Base-by-base conservation (phyloP, 768 basidiomycete species). In the Lactarius quietus region DNA sequence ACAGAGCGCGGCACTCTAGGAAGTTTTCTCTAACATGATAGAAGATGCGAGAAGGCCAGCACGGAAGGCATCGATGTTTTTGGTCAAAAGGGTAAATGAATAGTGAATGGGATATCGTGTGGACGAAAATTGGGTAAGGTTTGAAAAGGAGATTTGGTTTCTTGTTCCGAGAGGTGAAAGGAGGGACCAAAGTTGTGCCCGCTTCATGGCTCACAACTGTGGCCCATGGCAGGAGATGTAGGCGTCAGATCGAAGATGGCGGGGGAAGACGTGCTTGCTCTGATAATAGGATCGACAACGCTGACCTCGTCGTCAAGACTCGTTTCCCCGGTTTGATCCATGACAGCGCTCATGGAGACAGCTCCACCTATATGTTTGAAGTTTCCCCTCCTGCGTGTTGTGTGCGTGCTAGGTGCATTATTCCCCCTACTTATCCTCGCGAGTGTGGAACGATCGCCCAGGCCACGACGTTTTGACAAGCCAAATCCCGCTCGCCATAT, bases 251-350 rank as follows among this genome's bases (percentile, higher is more conserved):
- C 64, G 45, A 68, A 66, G 38, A 48, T 48, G 23, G 67, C 67
- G n/a, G 67, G 67, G 23, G 67, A 68, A 28, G 67, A 68, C 29
- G 67, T 61, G 64, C 67, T 68, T 57, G 64, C 55, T 28, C 67
- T 60, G 64, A 68, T 48, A 36, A 41, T 59, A n/a, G 59, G 54
- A 29, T 61, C 64, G 9, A 33, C 43, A 29, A 41, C 20, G 41
- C 51, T 38, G 35, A 29, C 64, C 12, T 36, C 43, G 29, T 51
- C 26, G 20, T 56, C 55, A 23, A 26, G 14, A 8, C 36, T n/a
- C 8, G 35, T 61, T 58, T 57, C 64, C 26, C n/a, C 39, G 2
- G 36, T 43, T 61, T 60, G 56, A 29, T 61, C 59, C 38, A 45
- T 61, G 48, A 61, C 64, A 17, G 64, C 64, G 55, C 64, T 68